Evolutionary conservation across 1,139 yeast genomes (phyloP), one percentile per base, ranked within the genome.

Genomic region (Yamadazyma conglobata): DNA sequence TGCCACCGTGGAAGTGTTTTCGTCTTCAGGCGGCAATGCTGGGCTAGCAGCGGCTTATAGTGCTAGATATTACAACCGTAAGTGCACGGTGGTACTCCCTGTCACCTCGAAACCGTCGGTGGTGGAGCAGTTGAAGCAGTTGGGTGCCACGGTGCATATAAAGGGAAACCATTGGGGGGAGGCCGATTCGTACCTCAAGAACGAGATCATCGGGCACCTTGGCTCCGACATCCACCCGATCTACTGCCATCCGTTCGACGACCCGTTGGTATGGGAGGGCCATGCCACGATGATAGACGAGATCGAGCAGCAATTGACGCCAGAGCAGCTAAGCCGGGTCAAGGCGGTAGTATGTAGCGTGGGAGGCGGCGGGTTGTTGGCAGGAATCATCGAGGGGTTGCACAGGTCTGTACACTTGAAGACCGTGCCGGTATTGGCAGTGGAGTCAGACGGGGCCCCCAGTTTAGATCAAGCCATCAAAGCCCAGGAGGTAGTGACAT

Each of bases 1-100:
- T 37, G 40, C 25, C 14, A 48, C 52, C 21, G 64, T 73, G 20
- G 71, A 69, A 18, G 76, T 80, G 4, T 75, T 68, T 49, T 69
- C 82, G 5, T 77, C 84, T 19, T 77, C 85, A 10, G 91, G 89
- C 9, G 91, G 91, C 1, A 82, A 82, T 49, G 91, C 91, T 0
- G 91, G 91, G 0, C 59, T 79, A 29, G 89, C 89, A 0, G 85
- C 85, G 2, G 86, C 87, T 0, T 70, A 70, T 31, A 76, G 83
- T 24, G 73, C 82, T 4, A 52, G 50, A 21, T 55, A 50, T 32
- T 63, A 67, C 37, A 59, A 61, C 2, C 51, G 70, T 6, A 63
- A 66, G 8, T 79, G 88, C 42, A 77, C 84, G 0, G 87, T 82
- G 6, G 85, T 79, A 1, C 72, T 82, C 5, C 89, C 89, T 0